Conservation (phyloP, 208 protist genomes). For the Porcisia deanei region DNA sequence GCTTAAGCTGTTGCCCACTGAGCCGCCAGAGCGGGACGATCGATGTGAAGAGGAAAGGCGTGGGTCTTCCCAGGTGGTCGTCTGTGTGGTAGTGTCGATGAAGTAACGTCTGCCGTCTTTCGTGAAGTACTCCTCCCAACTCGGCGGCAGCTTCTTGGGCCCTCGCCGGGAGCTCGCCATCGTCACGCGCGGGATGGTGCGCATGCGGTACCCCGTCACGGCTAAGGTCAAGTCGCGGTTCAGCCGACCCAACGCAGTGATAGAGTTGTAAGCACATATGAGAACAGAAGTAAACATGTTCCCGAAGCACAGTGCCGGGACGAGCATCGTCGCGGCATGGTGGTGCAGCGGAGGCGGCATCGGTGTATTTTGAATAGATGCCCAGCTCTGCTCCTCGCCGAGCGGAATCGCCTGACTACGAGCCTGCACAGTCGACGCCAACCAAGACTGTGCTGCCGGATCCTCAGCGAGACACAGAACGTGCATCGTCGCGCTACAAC, state of each 20-base stretch:
- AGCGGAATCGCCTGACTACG: conserved; percentile 63
- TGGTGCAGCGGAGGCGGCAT: conserved; percentile 76
- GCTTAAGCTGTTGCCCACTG: conserved; percentile 1
- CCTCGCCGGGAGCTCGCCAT: conserved; percentile 43
- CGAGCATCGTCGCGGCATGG: conserved; percentile 73
- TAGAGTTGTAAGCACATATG: conserved; percentile 86
- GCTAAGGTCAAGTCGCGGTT: conserved; percentile 73
- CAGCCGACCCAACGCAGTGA: conserved; percentile 62
- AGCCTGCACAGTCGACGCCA: conserved; percentile 65
- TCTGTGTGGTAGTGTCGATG: conserved; percentile 61
- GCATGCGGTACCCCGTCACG: conserved; percentile 70
- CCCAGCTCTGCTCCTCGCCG: conserved; percentile 65
- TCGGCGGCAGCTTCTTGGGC: conserved; percentile 44
- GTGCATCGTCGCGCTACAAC: conserved; percentile 72
- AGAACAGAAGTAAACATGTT: conserved; percentile 83
- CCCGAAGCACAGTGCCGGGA: conserved; percentile 73
- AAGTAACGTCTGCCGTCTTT: conserved; percentile 76
- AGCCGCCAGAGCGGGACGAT: conserved; percentile 19
- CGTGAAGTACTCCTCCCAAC: conserved; percentile 83
- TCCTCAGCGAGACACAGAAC: conserved; percentile 81
- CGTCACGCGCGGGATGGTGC: conserved; percentile 69
- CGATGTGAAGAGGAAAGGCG: conserved; percentile 32
- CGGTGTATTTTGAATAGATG: conserved; percentile 74
- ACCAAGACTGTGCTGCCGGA: conserved; percentile 67
- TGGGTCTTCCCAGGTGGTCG: conserved; percentile 71